Base-by-base conservation (phyloP, 768 basidiomycete genomes). In the Kwoniella dejecticola region DNA sequence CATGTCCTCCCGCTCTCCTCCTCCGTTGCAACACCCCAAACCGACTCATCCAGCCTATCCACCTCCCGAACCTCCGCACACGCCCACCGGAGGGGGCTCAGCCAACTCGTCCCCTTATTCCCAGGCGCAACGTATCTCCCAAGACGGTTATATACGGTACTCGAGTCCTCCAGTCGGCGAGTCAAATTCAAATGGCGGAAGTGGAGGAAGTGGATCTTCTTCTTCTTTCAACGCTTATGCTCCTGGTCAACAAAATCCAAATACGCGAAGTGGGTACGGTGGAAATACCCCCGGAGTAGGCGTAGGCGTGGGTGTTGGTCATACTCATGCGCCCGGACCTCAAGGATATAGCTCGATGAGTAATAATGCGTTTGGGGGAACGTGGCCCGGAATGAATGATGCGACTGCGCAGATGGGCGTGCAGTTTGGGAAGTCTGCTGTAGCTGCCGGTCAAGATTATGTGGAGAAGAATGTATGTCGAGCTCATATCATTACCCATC, bases 321-420 rank as follows among this genome's bases (percentile, higher is more conserved):
- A n/a, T n/a, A n/a, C n/a, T 15, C 46, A n/a, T 48, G 46, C 46
- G 13, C 55, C 55, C 1, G 55, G 55, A 4, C 46, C 52, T 6
- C 66, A 67, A 40, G 66, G 63, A 11, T 67, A 70, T 57, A 63
- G 52, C 4, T 42, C 45, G 27, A 48, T 62, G 52, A 33, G 45
- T 52, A 59, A 57, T 19, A 63, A 65, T 38, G 68, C 62, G 27
- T 70, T 66, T 54, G 46, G 60, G 8, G 68, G 60, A 17, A 64
- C 52, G 8, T 77, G 73, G 10, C 86, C 87, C 13, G 89, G 90
- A 0, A 83, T 98, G 79, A 88, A 96, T 78, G 90, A 90, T 71
- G 87, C 91, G 10, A 97, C 96, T 1, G 90, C 96, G 0, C 89
- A 94, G 77, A 88, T 99, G 75, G 91, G 95, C 21, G 90, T 98